Evolutionary conservation across 768 basidiomycete species (phyloP).

Genomic region (Agrocybe praecox): DNA sequence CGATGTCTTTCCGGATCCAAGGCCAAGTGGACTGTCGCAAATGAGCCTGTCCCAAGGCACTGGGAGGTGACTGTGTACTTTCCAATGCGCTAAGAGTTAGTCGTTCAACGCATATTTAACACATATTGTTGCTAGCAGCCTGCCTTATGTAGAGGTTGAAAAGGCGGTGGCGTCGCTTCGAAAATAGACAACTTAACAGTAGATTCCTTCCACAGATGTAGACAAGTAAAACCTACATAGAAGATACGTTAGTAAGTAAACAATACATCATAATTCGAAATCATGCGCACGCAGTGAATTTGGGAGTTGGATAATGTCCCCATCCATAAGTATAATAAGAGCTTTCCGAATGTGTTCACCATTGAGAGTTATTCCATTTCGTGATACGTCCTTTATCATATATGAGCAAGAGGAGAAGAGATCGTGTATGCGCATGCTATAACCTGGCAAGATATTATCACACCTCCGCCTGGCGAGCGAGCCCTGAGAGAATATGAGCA

Average conservation of each 20-base stretch:
- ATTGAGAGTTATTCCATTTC: constrained; percentile 76
- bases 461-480: constrained; percentile 66
- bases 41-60: constrained; percentile 79
- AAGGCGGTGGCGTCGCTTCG: constrained; percentile 67
- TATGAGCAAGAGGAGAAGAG: neutral
- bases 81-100: constrained; percentile 52
- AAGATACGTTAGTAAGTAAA: neutral
- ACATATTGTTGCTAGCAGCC: constrained; percentile 31
- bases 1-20: constrained; percentile 62
- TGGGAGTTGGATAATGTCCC: constrained; percentile 70
- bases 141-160: constrained; percentile 60
- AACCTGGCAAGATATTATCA: constrained; percentile 82
- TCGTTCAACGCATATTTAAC: neutral
- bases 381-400: constrained; percentile 63
- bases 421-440: neutral
- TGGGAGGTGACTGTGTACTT: constrained; percentile 76
- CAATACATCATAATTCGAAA: neutral
- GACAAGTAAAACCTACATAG: constrained; percentile 63
- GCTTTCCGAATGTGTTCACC: constrained; percentile 67
- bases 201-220: constrained; percentile 56
- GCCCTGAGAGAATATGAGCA: constrained; percentile 45
- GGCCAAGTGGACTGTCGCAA: constrained; percentile 82
- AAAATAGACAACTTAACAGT: constrained; percentile 57
- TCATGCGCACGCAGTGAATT: constrained; percentile 58
- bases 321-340: constrained; percentile 75